These are phyloP conservation scores for Condylostoma magnum DNA, from an alignment of 169 alveolate species.

Conservation along the genomic window DNA sequence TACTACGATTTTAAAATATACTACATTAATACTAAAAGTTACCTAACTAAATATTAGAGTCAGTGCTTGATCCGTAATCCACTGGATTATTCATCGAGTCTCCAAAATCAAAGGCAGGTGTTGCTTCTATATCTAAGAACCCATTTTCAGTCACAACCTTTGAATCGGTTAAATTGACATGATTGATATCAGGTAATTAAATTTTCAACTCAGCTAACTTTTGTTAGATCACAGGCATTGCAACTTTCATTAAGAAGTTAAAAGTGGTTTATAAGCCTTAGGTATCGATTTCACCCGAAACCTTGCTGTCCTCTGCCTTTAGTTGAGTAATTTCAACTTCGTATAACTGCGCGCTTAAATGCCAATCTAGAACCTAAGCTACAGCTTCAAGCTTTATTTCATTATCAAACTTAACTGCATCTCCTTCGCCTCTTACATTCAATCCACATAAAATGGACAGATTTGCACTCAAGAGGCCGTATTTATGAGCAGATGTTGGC, in stretches of 20 bases:
- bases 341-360: background rate
- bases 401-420: background rate
- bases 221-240: background rate
- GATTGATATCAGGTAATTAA: background rate
- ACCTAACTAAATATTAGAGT: too few relatives aligned
- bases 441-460: too few relatives aligned
- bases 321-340: background rate
- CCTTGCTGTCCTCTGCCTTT: background rate
- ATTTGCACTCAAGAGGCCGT: too few relatives aligned
- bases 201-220: background rate
- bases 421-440: background rate
- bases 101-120: background rate
- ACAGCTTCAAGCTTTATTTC: background rate
- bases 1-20: too few relatives aligned
- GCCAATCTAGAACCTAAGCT: background rate
- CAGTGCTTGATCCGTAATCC: too few relatives aligned
- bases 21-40: too few relatives aligned
- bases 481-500: too few relatives aligned
- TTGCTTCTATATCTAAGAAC: background rate
- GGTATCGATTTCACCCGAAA: background rate
- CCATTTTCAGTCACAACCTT: background rate
- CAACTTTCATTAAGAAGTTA: background rate
- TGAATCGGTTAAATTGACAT: background rate
- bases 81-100: too few relatives aligned
- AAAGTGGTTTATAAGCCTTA: background rate